Evolutionary conservation across 176 grass and related monocot species (phyloP).

Genomic region (Zoysia japonica): DNA sequence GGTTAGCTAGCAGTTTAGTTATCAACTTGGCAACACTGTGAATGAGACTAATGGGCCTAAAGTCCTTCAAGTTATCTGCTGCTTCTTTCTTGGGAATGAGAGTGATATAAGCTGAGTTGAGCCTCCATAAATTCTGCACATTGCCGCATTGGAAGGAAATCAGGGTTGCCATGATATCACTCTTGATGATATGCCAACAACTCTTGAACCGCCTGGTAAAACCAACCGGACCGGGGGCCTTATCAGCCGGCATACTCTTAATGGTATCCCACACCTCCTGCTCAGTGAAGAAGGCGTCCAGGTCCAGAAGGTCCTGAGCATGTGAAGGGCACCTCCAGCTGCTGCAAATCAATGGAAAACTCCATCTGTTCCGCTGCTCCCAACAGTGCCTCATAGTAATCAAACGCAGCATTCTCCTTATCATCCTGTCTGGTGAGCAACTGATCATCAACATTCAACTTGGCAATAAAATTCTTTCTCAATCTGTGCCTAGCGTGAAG

Average conservation of each 20-base stretch:
- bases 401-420: not conserved
- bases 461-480: not conserved
- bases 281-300: not conserved
- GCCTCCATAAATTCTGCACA: too few relatives aligned
- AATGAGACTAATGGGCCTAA: too few relatives aligned
- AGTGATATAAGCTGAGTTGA: too few relatives aligned
- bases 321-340: not conserved
- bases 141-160: not conserved
- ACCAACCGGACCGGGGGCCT: not conserved
- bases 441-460: not conserved
- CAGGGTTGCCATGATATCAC: not conserved
- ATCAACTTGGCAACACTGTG: too few relatives aligned
- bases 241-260: not conserved
- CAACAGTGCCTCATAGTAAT: not conserved
- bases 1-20: too few relatives aligned
- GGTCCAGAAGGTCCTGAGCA: accelerated
- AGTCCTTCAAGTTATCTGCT: too few relatives aligned
- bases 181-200: not conserved
- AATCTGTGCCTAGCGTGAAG: not conserved
- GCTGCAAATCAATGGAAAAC: not conserved
- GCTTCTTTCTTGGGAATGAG: too few relatives aligned
- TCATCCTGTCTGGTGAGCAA: not conserved
- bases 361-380: not conserved
- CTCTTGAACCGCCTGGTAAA: not conserved
- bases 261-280: not conserved